Conservation (phyloP, 2,329 filamentous ascomycete genomes). For the Chlorencoelia australis region DNA sequence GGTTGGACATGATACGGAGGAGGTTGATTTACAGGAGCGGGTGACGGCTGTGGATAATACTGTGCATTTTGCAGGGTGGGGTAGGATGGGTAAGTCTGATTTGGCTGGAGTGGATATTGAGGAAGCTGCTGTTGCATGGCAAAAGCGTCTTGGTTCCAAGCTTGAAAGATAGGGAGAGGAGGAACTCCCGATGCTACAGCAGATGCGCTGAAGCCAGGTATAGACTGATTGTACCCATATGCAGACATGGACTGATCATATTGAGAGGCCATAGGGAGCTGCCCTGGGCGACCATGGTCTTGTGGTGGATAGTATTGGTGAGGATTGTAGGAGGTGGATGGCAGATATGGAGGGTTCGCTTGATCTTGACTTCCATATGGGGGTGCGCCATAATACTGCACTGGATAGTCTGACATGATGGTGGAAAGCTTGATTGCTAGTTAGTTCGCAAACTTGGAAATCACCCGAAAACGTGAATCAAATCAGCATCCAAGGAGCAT, state of each 20-base stretch:
- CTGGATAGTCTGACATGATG: slow-evolving; percentile 38
- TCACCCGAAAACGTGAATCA: slow-evolving; percentile 12
- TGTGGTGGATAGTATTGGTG: slow-evolving; percentile 20
- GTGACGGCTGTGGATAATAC: no score
- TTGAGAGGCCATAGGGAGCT: slow-evolving; percentile 16
- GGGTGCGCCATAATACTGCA: slow-evolving; percentile 33
- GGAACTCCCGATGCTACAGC: slow-evolving; percentile 20
- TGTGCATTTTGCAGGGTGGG: slow-evolving; percentile 9
- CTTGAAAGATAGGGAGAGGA: slow-evolving; percentile 23
- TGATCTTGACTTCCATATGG: slow-evolving; percentile 20
- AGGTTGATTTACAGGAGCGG: slow-evolving; percentile 2
- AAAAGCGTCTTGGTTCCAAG: slow-evolving; percentile 23
- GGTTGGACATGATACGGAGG: slow-evolving; percentile 4
- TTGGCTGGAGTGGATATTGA: slow-evolving; percentile 12
- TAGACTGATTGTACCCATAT: slow-evolving; percentile 22
- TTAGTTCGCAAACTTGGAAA: slow-evolving; percentile 3
- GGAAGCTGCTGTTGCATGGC: slow-evolving; percentile 15
- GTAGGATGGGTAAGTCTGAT: slow-evolving; percentile 13
- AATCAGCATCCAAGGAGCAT: slow-evolving; percentile 16
- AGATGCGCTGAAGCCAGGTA: slow-evolving; percentile 20
- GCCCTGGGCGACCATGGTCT: slow-evolving; percentile 14
- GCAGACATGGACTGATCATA: slow-evolving; percentile 19
- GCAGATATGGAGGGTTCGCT: slow-evolving; percentile 17
- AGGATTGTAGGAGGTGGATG: slow-evolving; percentile 14
- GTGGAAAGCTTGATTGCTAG: background rate